These are phyloP conservation scores for Aspergillus thermomutatus DNA, from an alignment of 2,329 filamentous ascomycete genomes.

Conservation along the genomic window DNA sequence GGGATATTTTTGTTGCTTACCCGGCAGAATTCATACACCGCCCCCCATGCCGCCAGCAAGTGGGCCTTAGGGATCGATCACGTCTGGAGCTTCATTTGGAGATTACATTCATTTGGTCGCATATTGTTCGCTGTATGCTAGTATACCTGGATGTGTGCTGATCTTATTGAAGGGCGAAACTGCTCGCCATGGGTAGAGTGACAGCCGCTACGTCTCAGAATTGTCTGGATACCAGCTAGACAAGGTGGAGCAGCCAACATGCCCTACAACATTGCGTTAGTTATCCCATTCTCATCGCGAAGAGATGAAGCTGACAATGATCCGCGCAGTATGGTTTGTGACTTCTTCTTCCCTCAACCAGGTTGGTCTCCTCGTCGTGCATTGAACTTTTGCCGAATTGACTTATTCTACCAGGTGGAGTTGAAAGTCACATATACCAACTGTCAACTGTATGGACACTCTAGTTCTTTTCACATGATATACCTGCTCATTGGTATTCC, in stretches of 20 bases:
- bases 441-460: conserved; percentile 63
- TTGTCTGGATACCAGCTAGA: conserved; percentile 12
- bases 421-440: conserved; percentile 99
- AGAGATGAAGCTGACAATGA: conserved; percentile 24
- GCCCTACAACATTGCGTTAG: conserved; percentile 69
- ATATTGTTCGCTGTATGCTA: neutral
- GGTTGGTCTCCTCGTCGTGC: conserved; percentile 42
- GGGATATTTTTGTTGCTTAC: conserved; percentile 20
- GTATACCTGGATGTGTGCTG: neutral
- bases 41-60: conserved; percentile 13
- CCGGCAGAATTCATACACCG: conserved; percentile 22
- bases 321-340: conserved; percentile 76
- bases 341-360: conserved; percentile 98
- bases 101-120: neutral
- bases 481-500: conserved; percentile 7
- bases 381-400: neutral
- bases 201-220: neutral
- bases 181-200: conserved; percentile 21
- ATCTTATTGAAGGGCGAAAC: neutral
- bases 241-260: conserved; percentile 42
- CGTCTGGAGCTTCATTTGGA: neutral
- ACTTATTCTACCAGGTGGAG: conserved; percentile 57
- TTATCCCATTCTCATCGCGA: conserved; percentile 11
- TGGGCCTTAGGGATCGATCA: conserved; percentile 10
- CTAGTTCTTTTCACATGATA: neutral